These are phyloP conservation scores for Miscanthus lutarioriparius DNA, from an alignment of 176 grass and related monocot species.

Conservation along the genomic window DNA sequence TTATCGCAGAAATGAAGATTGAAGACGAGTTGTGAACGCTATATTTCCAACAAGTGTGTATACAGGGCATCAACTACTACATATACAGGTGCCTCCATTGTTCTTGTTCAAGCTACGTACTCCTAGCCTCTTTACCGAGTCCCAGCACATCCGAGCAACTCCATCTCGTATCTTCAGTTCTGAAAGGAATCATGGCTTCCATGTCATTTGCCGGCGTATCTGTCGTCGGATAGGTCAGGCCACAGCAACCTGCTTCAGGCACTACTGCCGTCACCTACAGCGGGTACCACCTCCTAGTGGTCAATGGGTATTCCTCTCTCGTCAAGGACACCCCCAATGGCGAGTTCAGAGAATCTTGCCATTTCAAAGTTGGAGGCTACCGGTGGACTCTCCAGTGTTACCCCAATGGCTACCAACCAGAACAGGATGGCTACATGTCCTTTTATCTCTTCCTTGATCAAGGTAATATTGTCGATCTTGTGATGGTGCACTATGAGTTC, in stretches of 20 bases:
- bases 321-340: neutral
- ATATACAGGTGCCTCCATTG: too few species aligned
- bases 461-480: neutral
- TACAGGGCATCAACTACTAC: too few species aligned
- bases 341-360: neutral
- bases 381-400: conserved; percentile 6
- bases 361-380: conserved; percentile 1
- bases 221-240: neutral
- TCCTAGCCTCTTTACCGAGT: too few species aligned
- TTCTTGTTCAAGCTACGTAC: too few species aligned
- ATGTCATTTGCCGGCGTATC: neutral
- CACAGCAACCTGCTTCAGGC: neutral
- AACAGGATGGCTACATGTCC: neutral
- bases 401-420: neutral
- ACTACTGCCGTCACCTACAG: neutral
- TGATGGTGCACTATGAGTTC: conserved; percentile 17
- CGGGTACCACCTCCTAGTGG: conserved; percentile 16
- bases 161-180: too few species aligned
- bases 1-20: too few species aligned
- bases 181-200: neutral
- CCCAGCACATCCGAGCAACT: too few species aligned
- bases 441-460: conserved; percentile 15
- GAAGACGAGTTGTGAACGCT: too few species aligned
- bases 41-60: too few species aligned
- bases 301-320: neutral